phyloP scores from a whole-genome alignment of 495 filamentous ascomycete species.

The Amniculicola lignicola region DNA sequence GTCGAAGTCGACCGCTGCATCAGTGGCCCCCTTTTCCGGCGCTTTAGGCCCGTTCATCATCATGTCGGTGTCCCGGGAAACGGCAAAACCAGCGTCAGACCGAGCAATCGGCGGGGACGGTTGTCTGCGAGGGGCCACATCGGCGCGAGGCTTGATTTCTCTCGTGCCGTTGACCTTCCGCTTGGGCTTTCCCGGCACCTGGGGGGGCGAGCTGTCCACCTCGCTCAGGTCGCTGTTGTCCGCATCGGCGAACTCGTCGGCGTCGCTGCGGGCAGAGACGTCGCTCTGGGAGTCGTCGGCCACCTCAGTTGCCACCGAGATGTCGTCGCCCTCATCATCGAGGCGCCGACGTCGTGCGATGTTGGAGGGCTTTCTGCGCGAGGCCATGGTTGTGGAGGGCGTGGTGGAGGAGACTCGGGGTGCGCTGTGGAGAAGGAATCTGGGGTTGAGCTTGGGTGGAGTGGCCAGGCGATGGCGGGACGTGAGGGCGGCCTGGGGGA shows the following conservation, averaged over 20 bases:
- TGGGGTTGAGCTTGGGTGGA: conserved; percentile 2
- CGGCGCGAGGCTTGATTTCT: conserved; percentile 16
- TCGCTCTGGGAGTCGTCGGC: conserved; percentile 85
- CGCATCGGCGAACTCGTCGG: conserved; percentile 68
- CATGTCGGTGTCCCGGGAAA: conserved; percentile 69
- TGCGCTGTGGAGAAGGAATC: conserved; percentile 3
- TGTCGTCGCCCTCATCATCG: conserved; percentile 77
- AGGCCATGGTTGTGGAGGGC: conserved; percentile 53
- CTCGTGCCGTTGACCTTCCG: conserved; percentile 26
- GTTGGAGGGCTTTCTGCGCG: conserved; percentile 58
- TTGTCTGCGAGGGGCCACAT: conserved; percentile 3
- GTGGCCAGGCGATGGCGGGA: conserved; percentile 6
- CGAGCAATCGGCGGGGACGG: conserved; percentile 28
- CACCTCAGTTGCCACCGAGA: conserved; percentile 60
- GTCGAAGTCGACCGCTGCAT: conserved; percentile 65
- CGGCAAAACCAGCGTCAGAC: conserved; percentile 35
- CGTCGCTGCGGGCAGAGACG: conserved; percentile 69
- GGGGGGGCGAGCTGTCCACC: conserved; percentile 52
- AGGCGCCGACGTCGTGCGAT: conserved; percentile 72
- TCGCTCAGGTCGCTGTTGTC: conserved; percentile 75
- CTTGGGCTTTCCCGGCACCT: conserved; percentile 43
- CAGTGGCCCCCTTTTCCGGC: conserved; percentile 53
- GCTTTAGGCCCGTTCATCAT: conserved; percentile 84
- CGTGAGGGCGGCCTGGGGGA: background rate
- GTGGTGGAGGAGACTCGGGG: background rate